These are phyloP conservation scores for Aspergillus baeticus DNA, from an alignment of 495 filamentous ascomycete genomes.

Conservation along the genomic window DNA sequence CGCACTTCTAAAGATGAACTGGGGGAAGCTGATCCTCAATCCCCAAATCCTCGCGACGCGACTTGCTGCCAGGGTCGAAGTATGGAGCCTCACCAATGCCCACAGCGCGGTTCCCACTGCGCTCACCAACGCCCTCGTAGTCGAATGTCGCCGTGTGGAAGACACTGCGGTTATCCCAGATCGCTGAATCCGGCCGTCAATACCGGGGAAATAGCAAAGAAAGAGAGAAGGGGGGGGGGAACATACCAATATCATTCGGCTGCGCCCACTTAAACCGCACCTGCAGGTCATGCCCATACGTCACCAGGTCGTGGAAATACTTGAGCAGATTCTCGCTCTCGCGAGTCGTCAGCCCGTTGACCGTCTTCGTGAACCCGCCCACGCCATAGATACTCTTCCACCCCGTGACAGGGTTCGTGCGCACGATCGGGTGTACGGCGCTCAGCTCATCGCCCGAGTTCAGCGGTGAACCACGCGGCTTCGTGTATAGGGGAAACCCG, in stretches of 20 bases:
- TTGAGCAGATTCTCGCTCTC: constrained; percentile 58
- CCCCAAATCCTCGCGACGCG: constrained; percentile 39
- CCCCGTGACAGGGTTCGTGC: constrained; percentile 74
- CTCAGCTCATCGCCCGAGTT: constrained; percentile 57
- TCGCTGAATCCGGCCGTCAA: constrained; percentile 43
- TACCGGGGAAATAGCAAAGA: background rate
- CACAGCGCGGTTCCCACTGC: constrained; percentile 60
- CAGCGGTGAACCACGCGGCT: constrained; percentile 57
- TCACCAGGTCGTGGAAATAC: constrained; percentile 58
- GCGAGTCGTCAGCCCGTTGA: constrained; percentile 20
- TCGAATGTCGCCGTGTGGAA: constrained; percentile 72
- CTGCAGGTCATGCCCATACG: constrained; percentile 72
- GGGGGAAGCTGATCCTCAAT: constrained; percentile 20
- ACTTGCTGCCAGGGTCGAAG: constrained; percentile 48
- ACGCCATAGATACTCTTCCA: constrained; percentile 74
- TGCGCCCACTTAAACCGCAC: constrained; percentile 61
- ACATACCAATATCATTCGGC: constrained; percentile 49
- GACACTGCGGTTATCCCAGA: constrained; percentile 73
- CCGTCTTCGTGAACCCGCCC: constrained; percentile 23
- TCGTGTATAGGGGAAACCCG: constrained; percentile 50
- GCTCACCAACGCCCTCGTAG: constrained; percentile 55
- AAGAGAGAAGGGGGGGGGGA: background rate
- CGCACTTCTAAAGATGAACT: constrained; percentile 19
- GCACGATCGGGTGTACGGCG: constrained; percentile 64
- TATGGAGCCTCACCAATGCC: constrained; percentile 67